Evolutionary conservation across 164 flowering plant genomes (phyloP), one percentile per base, ranked within the genome.

Genomic region (Macadamia tetraphylla): DNA sequence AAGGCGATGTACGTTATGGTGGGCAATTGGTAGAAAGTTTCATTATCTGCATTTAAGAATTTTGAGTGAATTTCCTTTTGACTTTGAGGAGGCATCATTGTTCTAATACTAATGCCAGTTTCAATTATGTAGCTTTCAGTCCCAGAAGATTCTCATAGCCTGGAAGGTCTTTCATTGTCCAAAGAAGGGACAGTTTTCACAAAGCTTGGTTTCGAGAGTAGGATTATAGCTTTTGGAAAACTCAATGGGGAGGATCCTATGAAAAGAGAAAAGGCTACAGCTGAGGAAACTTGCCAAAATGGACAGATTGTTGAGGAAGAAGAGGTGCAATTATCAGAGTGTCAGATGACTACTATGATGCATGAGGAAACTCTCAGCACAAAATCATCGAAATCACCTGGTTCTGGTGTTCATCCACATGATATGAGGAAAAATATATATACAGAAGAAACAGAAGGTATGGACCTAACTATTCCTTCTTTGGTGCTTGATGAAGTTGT

Each of bases 111-210:
- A 67, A n/a, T 66, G 53, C 52, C 51, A 11, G 1, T 53, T 53
- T 14, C 12, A 52, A 59, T 61, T 65, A 17, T 74, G 48, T 72
- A 88, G 93, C 81, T 63, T 60, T 71, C 82, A 52, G 74, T 72
- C 65, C 53, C 63, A 29, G 64, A 72, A n/a, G 76, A 62, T 58
- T 30, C n/a, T 58, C 46, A 53, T 60, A 29, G 57, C 58, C 49
- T 60, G 6, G 32, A 55, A 56, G 56, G 12, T 64, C 58, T 63
- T 67, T 69, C 72, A 17, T 23, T 73, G 59, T 60, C 76, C n/a
- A 72, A 73, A 68, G 67, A 73, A 55, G 62, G 64, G 23, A 67
- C 56, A 44, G 51, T 29, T 65, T 49, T 70, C 4, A 57, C n/a
- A 62, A 67, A 74, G 56, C 66, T 66, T 32, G 17, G 57, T 63